Base-by-base conservation (phyloP, 192 early-diverging fungal species). In the Chytriomyces hyalinus region DNA sequence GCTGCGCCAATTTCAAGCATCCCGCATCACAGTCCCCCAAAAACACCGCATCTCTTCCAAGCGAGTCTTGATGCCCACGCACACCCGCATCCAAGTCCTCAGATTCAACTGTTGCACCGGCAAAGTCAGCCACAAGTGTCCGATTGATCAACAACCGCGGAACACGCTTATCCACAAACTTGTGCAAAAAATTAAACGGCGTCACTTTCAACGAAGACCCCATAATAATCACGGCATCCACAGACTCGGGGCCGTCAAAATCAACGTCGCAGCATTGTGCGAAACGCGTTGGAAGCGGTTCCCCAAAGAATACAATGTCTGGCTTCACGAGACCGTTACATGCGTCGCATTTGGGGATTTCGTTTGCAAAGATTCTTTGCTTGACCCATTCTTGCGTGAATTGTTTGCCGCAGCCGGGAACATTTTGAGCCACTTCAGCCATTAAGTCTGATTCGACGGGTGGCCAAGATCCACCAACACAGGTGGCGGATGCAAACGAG, bases 241-340 rank as follows among this genome's bases (percentile, higher is more conserved):
- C 71, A 36, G 36, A 36, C 36, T 36, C 36, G 36, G 36, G 36
- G 7, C 59, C 43, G 49, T 78, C 76, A 7, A 43, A 17, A 73
- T 70, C 53, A 36, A 36, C 36, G 75, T 70, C 1, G 60, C 73
- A 6, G 67, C 69, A 7, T 36, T 36, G 36, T 17, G 24, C 7
- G 26, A 71, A 59, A 11, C 91, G 89, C 22, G 83, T 71, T 6
- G 97, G 97, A 57, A 99, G 83, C 17, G 83, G 76, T 81, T 99
- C 94, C 24, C 96, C 96, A 83, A 99, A 99, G 78, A 99, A 99
- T 0, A 94, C 94, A 67, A 99, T 97, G 72, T 96, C 91, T 8
- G 96, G 96, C 75, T 98, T 98, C 76, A 98, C 89, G 17, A 93
- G 81, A 6, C 90, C 83, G 24, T 61, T 70, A 80, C 95, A 96